phyloP scores from a whole-genome alignment of 179 eudicot genomes.

The Beta macrorhiza region DNA sequence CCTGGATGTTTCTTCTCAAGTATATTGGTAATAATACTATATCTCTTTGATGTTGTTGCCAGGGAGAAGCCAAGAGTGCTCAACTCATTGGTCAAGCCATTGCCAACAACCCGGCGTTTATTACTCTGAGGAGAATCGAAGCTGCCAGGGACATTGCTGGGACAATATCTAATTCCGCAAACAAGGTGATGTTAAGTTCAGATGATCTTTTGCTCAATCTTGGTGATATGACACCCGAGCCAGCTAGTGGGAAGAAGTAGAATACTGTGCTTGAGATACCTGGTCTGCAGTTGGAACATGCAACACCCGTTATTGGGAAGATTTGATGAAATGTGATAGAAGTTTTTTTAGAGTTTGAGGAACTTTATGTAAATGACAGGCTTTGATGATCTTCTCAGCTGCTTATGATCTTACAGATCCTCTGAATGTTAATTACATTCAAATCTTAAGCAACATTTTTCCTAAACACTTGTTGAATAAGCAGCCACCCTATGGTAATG shows the following conservation, averaged over 20 bases:
- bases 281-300: not conserved
- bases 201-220: slow-evolving; percentile 45
- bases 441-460: slow-evolving; percentile 6
- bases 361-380: slow-evolving; percentile 28
- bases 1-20: not conserved
- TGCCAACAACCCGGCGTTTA: slow-evolving; percentile 45
- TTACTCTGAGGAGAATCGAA: slow-evolving; percentile 42
- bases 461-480: slow-evolving; percentile 12
- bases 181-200: slow-evolving; percentile 44
- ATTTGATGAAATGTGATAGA: slow-evolving; percentile 11
- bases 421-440: not conserved
- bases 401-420: slow-evolving; percentile 7
- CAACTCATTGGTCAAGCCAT: slow-evolving; percentile 49
- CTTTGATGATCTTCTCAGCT: slow-evolving; percentile 11
- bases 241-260: slow-evolving; percentile 17
- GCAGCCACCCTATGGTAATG: slow-evolving; percentile 13
- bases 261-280: not conserved
- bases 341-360: slow-evolving; percentile 16
- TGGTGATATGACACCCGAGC: slow-evolving; percentile 21
- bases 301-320: not conserved
- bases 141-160: slow-evolving; percentile 47
- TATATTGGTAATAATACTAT: not conserved
- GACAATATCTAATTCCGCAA: slow-evolving; percentile 33
- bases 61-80: slow-evolving; percentile 55
- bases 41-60: not conserved